Evolutionary conservation across 805 yeast species (phyloP), one percentile per base, ranked within the genome.

Genomic region (Yarrowia hollandica): DNA sequence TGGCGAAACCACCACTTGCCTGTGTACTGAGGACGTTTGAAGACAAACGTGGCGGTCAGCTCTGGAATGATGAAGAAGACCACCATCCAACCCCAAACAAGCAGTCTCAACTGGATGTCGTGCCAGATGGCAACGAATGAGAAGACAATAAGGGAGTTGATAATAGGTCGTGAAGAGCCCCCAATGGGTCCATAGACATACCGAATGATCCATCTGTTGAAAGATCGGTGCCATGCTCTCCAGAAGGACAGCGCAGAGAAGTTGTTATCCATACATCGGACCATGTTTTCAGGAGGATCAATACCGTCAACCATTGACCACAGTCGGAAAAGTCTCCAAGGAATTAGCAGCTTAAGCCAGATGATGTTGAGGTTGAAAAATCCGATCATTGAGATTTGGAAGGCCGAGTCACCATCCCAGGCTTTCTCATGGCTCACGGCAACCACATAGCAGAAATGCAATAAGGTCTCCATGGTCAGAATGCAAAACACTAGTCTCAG

Each of bases 191-290:
- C 79, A 66, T 94, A 94, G 37, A 94, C 80, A 71, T 94, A 94
- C 62, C 96, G 79, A 22, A 88, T 80, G 30, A 88, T 86, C 96
- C 97, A 94, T 65, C 86, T 81, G 73, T 92, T 91, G 74, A 77
- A 94, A 48, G 96, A 86, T 68, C 98, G 81, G 72, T 94, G 99
- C 99, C 99, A 94, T 3, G 96, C 96, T 69, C 98, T 80, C 99
- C 99, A 94, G 71, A 94, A 94, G n/a, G 94, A 90, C 62, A 89
- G 72, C 0, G 97, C 94, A 30, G 96, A 86, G 71, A 85, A 94
- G 72, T 94, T 94, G 72, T 94, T 90, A 70, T 90, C 88, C 83
- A 94, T 89, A 69, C 98, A 91, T 61, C 99, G 78, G 60, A 94
- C 84, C 98, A 94, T 94, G 68, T 94, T 94, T 69, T 94, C 99